Base-by-base conservation (phyloP, 257 asterid species). In the Solanum chmielewskii region DNA sequence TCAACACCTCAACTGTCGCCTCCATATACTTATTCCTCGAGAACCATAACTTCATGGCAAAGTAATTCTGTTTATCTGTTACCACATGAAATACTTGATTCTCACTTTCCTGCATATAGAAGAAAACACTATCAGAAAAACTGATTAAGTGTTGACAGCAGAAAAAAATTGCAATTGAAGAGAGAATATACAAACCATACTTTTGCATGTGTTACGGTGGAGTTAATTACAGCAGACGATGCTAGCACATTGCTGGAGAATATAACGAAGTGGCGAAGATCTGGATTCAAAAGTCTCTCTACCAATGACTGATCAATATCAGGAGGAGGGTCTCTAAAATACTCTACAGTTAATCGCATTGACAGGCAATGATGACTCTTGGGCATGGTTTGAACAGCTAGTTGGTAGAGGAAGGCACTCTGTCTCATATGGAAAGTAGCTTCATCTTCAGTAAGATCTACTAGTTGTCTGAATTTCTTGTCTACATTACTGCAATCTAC, bases 331-430 rank as follows among this genome's bases (percentile, higher is more conserved):
- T 96, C 89, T 93, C 93, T 92, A 90, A 97, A 97, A 93, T 91
- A 94, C 90, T 97, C 99, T 56, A 97, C 96, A 84, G 99, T 97
- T 82, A 95, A 90, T 89, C 98, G 94, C 98, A 97, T 92, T 45
- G 99, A 94, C 56, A 97, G 91, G 89, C 99, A 97, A 88, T 97
- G 99, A 86, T 94, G 96, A 90, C 99, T 95, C 92, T 97, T 97
- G 47, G 99, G 98, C 96, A 94, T 93, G 73, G 99, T 95, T 91
- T 97, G 98, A 85, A 96, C 98, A 25, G 98, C 98, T 87, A 97
- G 98, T 90, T 94, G 98, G 94, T 94, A 94, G 82, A 97, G 98
- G 92, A 97, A 97, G 86, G 99, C 98, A 92, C 99, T 97, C 90
- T 97, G 99, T 92, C 93, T 95, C 97, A 89, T 95, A 89, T 97